Conservation (phyloP, 371 early-diverging fungal genomes). For the Haplosporangium sp. region DNA sequence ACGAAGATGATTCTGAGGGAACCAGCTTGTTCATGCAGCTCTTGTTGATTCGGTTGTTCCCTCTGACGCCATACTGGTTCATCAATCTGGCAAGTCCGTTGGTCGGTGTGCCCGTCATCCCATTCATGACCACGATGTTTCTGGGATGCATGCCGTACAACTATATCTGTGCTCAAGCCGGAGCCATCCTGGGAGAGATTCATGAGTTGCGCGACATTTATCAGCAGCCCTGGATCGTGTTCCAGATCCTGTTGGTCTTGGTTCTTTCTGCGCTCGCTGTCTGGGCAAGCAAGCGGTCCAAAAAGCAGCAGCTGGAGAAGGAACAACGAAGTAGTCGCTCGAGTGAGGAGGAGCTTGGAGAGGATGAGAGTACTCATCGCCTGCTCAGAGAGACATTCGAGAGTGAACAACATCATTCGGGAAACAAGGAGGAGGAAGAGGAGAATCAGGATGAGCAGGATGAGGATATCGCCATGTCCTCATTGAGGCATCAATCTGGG, state of each 20-base stretch:
- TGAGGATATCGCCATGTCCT: constrained; percentile 26
- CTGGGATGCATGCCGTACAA: constrained; percentile 57
- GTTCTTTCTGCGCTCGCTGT: constrained; percentile 30
- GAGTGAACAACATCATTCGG: background rate
- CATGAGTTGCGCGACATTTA: constrained; percentile 53
- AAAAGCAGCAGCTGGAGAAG: constrained; percentile 39
- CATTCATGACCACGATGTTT: constrained; percentile 57
- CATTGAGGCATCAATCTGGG: constrained; percentile 5
- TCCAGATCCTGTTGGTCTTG: constrained; percentile 51
- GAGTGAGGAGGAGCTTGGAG: constrained; percentile 26
- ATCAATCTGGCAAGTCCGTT: constrained; percentile 56
- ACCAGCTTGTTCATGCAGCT: constrained; percentile 54
- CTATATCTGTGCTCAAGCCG: constrained; percentile 55
- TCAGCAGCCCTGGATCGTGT: constrained; percentile 52
- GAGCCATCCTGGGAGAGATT: constrained; percentile 55
- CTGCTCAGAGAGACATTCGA: constrained; percentile 19
- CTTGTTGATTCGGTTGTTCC: constrained; percentile 55
- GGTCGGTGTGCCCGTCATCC: constrained; percentile 51
- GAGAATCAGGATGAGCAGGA: constrained; percentile 6
- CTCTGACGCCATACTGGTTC: constrained; percentile 57
- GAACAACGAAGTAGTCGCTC: constrained; percentile 28
- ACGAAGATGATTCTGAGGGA: constrained; percentile 38
- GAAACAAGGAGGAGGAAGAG: background rate
- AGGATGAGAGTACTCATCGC: constrained; percentile 32
- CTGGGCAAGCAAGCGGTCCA: constrained; percentile 36